Conservation (phyloP, 2,329 filamentous ascomycete species). For the Alternaria brassicae region DNA sequence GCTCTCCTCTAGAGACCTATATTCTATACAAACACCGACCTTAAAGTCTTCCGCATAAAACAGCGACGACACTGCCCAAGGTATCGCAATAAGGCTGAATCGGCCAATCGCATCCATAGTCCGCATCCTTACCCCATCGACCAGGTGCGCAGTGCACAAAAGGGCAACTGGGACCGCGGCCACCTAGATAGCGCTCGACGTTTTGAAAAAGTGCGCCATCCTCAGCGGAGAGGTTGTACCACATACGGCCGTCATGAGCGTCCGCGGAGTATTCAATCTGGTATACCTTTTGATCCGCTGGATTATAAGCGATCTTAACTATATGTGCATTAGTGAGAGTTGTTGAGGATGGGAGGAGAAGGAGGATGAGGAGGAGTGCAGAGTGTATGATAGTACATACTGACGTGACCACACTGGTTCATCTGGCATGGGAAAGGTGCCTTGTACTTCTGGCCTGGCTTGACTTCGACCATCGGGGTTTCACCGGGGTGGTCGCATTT, state of each 20-base stretch:
- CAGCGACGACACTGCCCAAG: neutral
- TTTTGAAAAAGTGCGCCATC: slow-evolving; percentile 5
- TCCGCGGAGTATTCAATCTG: slow-evolving; percentile 10
- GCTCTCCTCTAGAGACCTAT: too few species aligned
- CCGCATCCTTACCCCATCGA: slow-evolving; percentile 1
- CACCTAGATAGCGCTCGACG: slow-evolving; percentile 2
- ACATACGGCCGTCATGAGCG: neutral
- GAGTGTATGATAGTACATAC: neutral
- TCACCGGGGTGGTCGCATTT: neutral
- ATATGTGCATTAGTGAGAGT: neutral
- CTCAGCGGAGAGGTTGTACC: slow-evolving; percentile 10
- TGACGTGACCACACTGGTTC: slow-evolving; percentile 3
- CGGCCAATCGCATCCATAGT: slow-evolving; percentile 9
- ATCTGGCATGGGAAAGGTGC: neutral
- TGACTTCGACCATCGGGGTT: slow-evolving; percentile 1
- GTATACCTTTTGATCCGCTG: neutral
- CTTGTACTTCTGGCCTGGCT: neutral
- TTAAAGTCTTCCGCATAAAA: neutral
- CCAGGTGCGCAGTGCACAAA: slow-evolving; percentile 4
- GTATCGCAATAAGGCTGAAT: neutral
- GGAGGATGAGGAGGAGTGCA: neutral
- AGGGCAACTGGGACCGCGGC: neutral
- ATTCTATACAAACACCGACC: neutral
- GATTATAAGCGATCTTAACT: slow-evolving; percentile 9
- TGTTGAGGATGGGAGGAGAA: neutral